Conservation (phyloP, 2,329 filamentous ascomycete species). For the Arachnomyces sp. region DNA sequence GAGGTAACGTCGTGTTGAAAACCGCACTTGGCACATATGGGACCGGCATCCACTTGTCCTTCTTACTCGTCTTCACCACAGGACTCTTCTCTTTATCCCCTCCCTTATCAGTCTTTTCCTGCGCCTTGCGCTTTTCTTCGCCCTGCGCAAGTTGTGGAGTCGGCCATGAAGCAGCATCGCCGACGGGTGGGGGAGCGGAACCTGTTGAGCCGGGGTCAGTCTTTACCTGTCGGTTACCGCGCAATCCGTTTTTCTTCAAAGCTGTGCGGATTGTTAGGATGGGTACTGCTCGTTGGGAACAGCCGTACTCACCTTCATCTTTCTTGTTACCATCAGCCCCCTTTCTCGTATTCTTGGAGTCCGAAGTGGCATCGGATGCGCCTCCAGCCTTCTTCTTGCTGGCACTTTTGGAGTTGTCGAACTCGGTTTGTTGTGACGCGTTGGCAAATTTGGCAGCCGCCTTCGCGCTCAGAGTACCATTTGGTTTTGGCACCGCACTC, state of each 20-base stretch:
- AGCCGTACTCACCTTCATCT: slow-evolving; percentile 25
- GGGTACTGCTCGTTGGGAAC: not conserved
- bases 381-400: slow-evolving; percentile 34
- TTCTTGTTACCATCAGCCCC: slow-evolving; percentile 32
- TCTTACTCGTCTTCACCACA: slow-evolving; percentile 51
- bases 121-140: slow-evolving; percentile 65
- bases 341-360: slow-evolving; percentile 29
- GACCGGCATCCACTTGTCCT: slow-evolving; percentile 79
- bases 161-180: slow-evolving; percentile 77
- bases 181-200: slow-evolving; percentile 54
- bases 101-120: slow-evolving; percentile 52
- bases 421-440: slow-evolving; percentile 24
- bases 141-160: slow-evolving; percentile 73
- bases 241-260: slow-evolving; percentile 14
- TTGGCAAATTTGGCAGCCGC: slow-evolving; percentile 9
- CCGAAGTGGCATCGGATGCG: slow-evolving; percentile 17
- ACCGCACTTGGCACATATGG: slow-evolving; percentile 75
- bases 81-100: slow-evolving; percentile 56
- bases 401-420: slow-evolving; percentile 31
- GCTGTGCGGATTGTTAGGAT: slow-evolving; percentile 6
- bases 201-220: slow-evolving; percentile 10
- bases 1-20: slow-evolving; percentile 70
- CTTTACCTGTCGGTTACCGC: slow-evolving; percentile 10
- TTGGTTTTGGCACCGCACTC: slow-evolving; percentile 20
- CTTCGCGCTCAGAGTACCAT: slow-evolving; percentile 17